A percentile compares a stretch with the other conserved stretches of the same genome.
Conservation (phyloP, 306 rosid genomes). For the Medicago truncatula region DNA sequence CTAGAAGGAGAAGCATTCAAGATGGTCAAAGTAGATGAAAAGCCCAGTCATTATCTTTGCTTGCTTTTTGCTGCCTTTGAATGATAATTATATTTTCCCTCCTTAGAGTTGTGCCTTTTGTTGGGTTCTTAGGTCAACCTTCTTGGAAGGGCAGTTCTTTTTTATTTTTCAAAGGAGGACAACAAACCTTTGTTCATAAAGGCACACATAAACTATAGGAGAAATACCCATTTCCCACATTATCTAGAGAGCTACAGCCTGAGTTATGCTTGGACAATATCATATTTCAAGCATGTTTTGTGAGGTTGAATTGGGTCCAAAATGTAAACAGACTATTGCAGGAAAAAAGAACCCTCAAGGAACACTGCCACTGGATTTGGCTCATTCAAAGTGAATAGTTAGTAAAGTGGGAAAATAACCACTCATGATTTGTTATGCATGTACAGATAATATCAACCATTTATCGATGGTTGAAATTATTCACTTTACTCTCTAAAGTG, state of each 20-base stretch:
- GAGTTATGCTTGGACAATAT: background rate
- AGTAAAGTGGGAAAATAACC: too few species aligned
- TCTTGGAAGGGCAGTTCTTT: background rate
- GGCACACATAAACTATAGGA: background rate
- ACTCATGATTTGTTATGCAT: too few species aligned
- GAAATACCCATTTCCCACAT: background rate
- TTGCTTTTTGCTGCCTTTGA: background rate
- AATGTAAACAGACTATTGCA: background rate
- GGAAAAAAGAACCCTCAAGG: background rate
- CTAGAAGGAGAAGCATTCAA: too few species aligned
- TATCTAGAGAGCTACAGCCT: background rate
- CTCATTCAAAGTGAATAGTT: too few species aligned
- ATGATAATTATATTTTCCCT: background rate
- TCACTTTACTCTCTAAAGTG: too few species aligned
- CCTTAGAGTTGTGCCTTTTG: background rate
- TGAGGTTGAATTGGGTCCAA: background rate
- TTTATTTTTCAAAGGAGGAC: constrained; percentile 25
- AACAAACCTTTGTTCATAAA: constrained; percentile 3
- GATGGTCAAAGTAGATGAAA: too few species aligned
- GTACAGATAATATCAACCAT: too few species aligned
- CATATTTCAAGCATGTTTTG: background rate
- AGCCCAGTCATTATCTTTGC: background rate
- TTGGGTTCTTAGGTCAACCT: background rate
- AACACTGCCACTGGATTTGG: constrained; percentile 1
- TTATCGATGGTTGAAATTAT: too few species aligned